A percentile compares a stretch with the other conserved stretches of the same genome.
phyloP scores from a whole-genome alignment of 306 rosid genomes.

The Acacia confusa region DNA sequence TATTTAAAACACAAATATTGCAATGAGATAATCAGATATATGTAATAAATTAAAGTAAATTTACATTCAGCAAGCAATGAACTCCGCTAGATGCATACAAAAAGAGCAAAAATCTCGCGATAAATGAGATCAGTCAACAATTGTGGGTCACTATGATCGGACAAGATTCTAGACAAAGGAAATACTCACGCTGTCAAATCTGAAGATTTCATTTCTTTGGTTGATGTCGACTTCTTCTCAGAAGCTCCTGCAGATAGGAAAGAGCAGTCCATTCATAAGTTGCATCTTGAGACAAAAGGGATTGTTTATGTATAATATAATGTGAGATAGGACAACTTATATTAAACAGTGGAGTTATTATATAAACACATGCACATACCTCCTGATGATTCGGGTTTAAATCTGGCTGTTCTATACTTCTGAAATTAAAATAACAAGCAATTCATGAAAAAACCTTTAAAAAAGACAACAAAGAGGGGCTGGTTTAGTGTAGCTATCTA shows the following conservation, averaged over 20 bases:
- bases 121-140: neutral
- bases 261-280: conserved; percentile 20
- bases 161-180: conserved; percentile 1
- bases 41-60: neutral
- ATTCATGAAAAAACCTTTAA: neutral
- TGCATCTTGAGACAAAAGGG: neutral
- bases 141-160: neutral
- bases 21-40: neutral
- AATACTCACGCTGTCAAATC: conserved; percentile 56
- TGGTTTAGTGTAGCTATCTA: conserved; percentile 19
- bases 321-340: conserved; percentile 9
- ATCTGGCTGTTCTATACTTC: conserved; percentile 69
- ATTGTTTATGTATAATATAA: conserved; percentile 2
- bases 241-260: conserved; percentile 46
- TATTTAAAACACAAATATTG: neutral
- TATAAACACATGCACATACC: conserved; percentile 38
- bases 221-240: conserved; percentile 37
- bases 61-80: neutral
- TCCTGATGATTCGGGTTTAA: conserved; percentile 72
- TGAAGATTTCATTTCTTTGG: conserved; percentile 52
- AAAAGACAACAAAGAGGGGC: neutral
- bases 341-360: conserved; percentile 21
- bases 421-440: conserved; percentile 27
- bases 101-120: neutral
- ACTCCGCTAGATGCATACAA: conserved; percentile 1